Evolutionary conservation across 768 basidiomycete species (phyloP), one percentile per base, ranked within the genome.

Genomic region (Leccinum truebloodii): DNA sequence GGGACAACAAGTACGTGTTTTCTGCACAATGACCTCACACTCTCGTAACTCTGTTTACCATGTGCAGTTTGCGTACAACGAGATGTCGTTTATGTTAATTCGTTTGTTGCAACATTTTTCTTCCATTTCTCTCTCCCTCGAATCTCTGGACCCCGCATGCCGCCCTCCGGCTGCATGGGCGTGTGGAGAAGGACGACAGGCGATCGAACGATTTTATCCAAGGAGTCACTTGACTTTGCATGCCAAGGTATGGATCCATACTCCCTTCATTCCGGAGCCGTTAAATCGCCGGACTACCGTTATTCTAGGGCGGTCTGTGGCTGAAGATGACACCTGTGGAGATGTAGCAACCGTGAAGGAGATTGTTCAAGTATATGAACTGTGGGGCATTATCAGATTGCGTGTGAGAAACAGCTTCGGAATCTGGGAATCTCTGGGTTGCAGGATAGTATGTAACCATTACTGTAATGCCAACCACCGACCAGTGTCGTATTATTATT

Each of bases 291-390:
- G 20, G 18, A 32, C 39, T 55, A 9, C 14, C 22, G 52, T n/a
- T 20, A 3, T 46, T 12, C 2, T 44, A 80, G 80, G 80, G 79
- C 1, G 81, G 81, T 12, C 61, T 82, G 22, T 82, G 81, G 81
- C 73, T 80, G 32, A 78, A 69, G 57, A 79, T 81, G 80, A 68
- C 66, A 20, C 67, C 73, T 49, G 68, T 62, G 1, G 72, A 76
- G 3, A 24, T 10, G 3, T 68, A 61, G 37, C 24, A 13, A 30
- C 14, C 12, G 26, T 10, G 4, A 20, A 54, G 34, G 34, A 13
- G 34, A 5, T 34, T 34, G 12, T 34, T 34, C 34, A 39, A 18
- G 16, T 18, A 39, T 18, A 7, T 39, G 37, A 7, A 18, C 20
- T 12, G 22, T 44, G 9, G 10, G 9, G 14, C 39, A 41, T 41